Evolutionary conservation across 2,329 filamentous ascomycete genomes (phyloP).

Genomic region (Venturia asperata): DNA sequence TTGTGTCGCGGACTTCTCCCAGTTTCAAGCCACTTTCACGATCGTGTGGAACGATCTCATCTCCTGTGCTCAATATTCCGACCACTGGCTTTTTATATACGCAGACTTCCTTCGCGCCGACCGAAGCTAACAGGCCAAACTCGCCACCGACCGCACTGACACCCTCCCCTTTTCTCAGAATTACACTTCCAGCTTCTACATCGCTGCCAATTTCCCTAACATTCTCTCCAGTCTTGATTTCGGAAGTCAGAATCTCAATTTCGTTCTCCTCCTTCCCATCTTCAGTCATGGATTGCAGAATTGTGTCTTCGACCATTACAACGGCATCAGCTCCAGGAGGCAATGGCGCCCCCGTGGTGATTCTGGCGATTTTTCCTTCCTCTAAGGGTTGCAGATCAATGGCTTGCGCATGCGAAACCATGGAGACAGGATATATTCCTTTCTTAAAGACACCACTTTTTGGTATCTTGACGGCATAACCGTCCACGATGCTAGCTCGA

Average conservation of each 20-base stretch:
- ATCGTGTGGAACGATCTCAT: constrained; percentile 79
- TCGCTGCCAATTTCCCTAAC: constrained; percentile 89
- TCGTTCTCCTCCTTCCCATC: constrained; percentile 80
- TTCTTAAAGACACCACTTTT: constrained; percentile 46
- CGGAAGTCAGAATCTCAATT: constrained; percentile 75
- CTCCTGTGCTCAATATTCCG: constrained; percentile 86
- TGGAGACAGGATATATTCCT: constrained; percentile 77
- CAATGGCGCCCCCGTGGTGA: constrained; percentile 89
- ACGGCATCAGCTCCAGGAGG: constrained; percentile 85
- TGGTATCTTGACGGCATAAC: constrained; percentile 56
- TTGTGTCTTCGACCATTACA: constrained; percentile 94
- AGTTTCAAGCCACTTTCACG: constrained; percentile 55
- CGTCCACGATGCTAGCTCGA: constrained; percentile 91
- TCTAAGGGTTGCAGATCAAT: constrained; percentile 58
- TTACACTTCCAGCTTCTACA: constrained; percentile 58
- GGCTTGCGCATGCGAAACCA: constrained; percentile 77
- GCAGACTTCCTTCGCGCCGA: constrained; percentile 63
- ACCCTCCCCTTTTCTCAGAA: constrained; percentile 71
- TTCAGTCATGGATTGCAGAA: constrained; percentile 65
- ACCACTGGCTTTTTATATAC: constrained; percentile 72
- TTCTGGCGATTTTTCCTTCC: constrained; percentile 72
- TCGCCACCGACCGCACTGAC: constrained; percentile 85
- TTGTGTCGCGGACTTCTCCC: constrained; percentile 90
- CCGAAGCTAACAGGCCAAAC: constrained; percentile 79
- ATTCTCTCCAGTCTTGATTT: constrained; percentile 73